phyloP scores from a whole-genome alignment of 495 filamentous ascomycete genomes.

The Xylaria bambusicola region DNA sequence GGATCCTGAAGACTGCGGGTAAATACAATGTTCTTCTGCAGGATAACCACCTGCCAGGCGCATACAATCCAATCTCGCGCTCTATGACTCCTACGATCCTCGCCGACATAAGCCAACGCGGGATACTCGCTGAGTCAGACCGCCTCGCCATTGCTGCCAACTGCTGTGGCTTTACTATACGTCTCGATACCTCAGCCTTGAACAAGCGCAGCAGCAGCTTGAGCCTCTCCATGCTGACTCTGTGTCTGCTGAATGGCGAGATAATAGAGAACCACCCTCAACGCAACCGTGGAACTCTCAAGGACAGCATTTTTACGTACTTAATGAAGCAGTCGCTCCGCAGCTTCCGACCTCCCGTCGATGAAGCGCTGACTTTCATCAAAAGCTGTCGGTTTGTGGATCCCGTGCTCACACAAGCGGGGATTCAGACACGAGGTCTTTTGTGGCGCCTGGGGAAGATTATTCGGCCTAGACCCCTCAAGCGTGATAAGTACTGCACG shows the following conservation, averaged over 20 bases:
- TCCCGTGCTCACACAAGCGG: conserved; percentile 25
- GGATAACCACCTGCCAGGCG: conserved; percentile 14
- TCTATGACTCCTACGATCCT: conserved; percentile 35
- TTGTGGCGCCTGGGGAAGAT: conserved; percentile 36
- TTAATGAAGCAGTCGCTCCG: conserved; percentile 27
- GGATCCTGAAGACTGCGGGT: conserved; percentile 27
- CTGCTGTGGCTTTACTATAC: conserved; percentile 32
- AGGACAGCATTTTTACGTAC: conserved; percentile 29
- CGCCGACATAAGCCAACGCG: conserved; percentile 26
- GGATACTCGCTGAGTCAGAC: conserved; percentile 30
- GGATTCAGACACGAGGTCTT: conserved; percentile 30
- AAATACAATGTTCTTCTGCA: conserved; percentile 33
- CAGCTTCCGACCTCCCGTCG: conserved; percentile 30
- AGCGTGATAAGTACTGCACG: conserved; percentile 25
- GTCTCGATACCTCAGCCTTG: conserved; percentile 29
- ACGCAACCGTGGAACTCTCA: conserved; percentile 15
- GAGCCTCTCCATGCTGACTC: conserved; percentile 33
- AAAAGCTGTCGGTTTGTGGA: conserved; percentile 36
- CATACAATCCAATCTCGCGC: conserved; percentile 21
- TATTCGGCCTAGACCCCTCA: conserved; percentile 30
- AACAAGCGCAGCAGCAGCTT: conserved; percentile 28
- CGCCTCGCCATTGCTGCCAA: conserved; percentile 34
- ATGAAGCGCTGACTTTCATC: conserved; percentile 34
- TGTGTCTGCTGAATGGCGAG: conserved; percentile 40
- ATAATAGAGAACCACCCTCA: conserved; percentile 33